Evolutionary conservation across 139 green algal genomes (phyloP).

Genomic region (Closterium sp.): DNA sequence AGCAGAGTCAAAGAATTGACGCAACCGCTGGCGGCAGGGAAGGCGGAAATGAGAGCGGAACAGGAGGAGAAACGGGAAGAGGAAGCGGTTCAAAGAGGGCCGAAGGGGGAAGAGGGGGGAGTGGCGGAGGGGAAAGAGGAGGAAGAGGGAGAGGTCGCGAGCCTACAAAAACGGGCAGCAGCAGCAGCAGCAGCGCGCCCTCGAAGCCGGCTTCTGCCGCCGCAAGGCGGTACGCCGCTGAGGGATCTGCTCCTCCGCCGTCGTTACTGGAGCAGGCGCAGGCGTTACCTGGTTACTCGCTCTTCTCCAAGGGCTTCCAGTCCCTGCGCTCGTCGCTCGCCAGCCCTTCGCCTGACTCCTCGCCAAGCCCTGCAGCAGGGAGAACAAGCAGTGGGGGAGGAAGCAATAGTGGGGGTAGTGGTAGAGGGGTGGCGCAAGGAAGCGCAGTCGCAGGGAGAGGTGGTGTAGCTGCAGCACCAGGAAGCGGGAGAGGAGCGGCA

Average conservation of each 20-base stretch:
- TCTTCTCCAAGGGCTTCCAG: neutral
- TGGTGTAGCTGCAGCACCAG: neutral
- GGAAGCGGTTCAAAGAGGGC: too few species aligned
- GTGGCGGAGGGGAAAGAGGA: neutral
- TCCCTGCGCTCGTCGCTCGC: neutral
- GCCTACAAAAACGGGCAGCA: neutral
- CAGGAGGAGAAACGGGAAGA: too few species aligned
- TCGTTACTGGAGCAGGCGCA: neutral
- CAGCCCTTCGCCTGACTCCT: neutral
- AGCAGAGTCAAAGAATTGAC: too few species aligned
- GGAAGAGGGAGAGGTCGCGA: neutral
- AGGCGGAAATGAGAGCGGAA: neutral
- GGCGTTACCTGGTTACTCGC: neutral
- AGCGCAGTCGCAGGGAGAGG: neutral
- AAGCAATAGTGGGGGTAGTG: neutral
- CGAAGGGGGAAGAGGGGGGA: neutral
- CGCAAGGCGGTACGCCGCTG: neutral
- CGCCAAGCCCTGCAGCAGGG: neutral
- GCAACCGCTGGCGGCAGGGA: too few species aligned
- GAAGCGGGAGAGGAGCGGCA: neutral
- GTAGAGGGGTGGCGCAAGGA: neutral
- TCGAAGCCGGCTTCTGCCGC: neutral
- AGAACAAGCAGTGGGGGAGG: neutral
- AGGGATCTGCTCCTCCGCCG: neutral
- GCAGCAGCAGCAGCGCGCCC: neutral